Base-by-base conservation (phyloP, 192 early-diverging fungal genomes). In the Dissophora globulifera region DNA sequence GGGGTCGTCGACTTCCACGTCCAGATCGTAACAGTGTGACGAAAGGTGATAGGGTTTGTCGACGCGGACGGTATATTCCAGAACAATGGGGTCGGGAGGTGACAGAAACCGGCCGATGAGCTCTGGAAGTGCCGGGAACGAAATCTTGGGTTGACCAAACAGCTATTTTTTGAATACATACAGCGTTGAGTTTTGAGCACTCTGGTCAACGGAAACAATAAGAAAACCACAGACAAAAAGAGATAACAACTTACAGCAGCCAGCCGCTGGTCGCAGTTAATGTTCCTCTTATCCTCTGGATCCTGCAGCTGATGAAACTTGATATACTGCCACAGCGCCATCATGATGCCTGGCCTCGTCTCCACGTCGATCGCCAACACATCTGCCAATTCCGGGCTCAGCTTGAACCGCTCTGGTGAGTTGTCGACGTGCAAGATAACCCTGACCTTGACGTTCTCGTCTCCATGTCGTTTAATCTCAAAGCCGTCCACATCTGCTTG, bases 271-370 rank as follows among this genome's bases (percentile, higher is more conserved):
- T 99, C 93, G 78, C 92, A 93, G 62, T 92, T 90, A 50, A 99
- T 93, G 25, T 90, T 79, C 50, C 93, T 79, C 66, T 94, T 94
- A 78, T 99, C 95, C 40, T 96, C 93, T 15, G 83, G 63, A 70
- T 97, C 95, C 83, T 96, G 96, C 51, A 99, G 79, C 45, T 92
- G 91, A 79, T 99, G 87, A 52, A 93, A 89, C 82, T 95, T 97
- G 64, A 99, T 91, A 69, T 99, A 99, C 76, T 99, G 93, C 96
- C 96, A 97, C 47, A 99, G 71, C 43, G 89, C 90, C 86, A 91
- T 89, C 54, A 97, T 91, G 45, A 96, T 89, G 35, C 87, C 86
- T 8, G 86, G 70, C 30, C 86, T 78, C 2, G 92, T 92, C 71
- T 93, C 92, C 32, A 88, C 81, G 56, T 92, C 87, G 17, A 97